These are phyloP conservation scores for Apiotrichum veenhuisii DNA, from an alignment of 1,284 basidiomycete genomes.

Conservation along the genomic window DNA sequence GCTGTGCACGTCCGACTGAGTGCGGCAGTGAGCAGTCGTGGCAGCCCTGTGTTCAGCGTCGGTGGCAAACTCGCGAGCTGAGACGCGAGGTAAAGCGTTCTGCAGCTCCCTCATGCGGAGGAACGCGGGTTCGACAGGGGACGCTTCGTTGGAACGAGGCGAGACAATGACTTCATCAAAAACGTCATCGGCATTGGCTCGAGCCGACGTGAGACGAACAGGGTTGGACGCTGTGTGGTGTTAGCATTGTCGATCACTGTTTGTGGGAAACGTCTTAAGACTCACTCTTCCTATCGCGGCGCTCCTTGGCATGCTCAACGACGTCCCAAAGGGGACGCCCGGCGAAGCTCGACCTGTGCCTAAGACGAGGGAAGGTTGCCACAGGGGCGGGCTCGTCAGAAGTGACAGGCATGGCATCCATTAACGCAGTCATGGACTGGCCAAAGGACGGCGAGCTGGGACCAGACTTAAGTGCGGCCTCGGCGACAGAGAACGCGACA, in stretches of 20 bases:
- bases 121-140: slow-evolving; percentile 33
- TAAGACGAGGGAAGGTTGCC: slow-evolving; percentile 7
- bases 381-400: not conserved
- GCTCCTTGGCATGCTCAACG: slow-evolving; percentile 37
- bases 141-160: slow-evolving; percentile 38
- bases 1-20: slow-evolving; percentile 22
- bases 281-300: slow-evolving; percentile 27
- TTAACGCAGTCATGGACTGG: slow-evolving; percentile 10
- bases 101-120: slow-evolving; percentile 30
- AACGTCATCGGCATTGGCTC: not conserved
- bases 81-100: slow-evolving; percentile 36
- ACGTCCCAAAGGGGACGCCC: slow-evolving; percentile 38
- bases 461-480: slow-evolving; percentile 40
- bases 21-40: slow-evolving; percentile 18
- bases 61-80: slow-evolving; percentile 28
- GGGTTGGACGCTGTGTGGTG: too few species aligned
- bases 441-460: slow-evolving; percentile 40
- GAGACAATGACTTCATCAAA: slow-evolving; percentile 21
- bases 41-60: slow-evolving; percentile 18
- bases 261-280: too few species aligned
- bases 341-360: slow-evolving; percentile 17
- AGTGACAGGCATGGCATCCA: slow-evolving; percentile 5
- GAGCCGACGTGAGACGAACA: too few species aligned
- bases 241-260: too few species aligned
- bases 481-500: slow-evolving; percentile 43